Percentiles rank a stretch among this genome's conserved stretches.
These are phyloP conservation scores for Bipolaris bicolor DNA, from an alignment of 2,329 filamentous ascomycete genomes.

Conservation along the genomic window DNA sequence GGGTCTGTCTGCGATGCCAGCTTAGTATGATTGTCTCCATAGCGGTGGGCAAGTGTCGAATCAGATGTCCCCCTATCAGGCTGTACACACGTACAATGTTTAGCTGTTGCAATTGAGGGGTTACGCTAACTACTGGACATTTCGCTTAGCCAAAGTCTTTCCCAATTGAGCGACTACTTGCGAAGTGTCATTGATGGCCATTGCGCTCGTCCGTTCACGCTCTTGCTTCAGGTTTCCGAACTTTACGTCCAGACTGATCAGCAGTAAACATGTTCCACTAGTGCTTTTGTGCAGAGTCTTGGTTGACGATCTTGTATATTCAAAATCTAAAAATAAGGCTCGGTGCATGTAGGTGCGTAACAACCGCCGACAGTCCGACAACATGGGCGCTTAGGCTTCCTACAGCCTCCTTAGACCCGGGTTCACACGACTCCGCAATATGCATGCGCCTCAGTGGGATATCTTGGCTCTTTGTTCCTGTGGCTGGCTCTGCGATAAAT, in stretches of 20 bases:
- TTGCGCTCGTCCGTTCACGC: not conserved
- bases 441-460: too few species aligned
- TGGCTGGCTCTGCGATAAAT: not conserved
- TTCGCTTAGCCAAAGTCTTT: constrained; percentile 14
- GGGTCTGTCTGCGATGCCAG: not conserved
- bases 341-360: too few species aligned
- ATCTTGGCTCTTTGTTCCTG: too few species aligned
- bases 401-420: too few species aligned
- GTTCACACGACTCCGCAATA: too few species aligned
- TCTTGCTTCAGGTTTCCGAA: too few species aligned
- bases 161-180: constrained; percentile 25
- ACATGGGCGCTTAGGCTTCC: too few species aligned
- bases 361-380: too few species aligned
- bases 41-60: not conserved
- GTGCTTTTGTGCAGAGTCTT: not conserved
- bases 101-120: not conserved
- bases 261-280: not conserved
- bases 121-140: constrained; percentile 11
- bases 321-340: too few species aligned
- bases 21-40: not conserved
- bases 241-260: too few species aligned
- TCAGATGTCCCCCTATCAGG: not conserved
- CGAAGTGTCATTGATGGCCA: constrained; percentile 7
- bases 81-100: not conserved
- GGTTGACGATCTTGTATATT: too few species aligned